These are phyloP conservation scores for Vaccinium darrowii DNA, from an alignment of 148 eudicot species.

Conservation along the genomic window DNA sequence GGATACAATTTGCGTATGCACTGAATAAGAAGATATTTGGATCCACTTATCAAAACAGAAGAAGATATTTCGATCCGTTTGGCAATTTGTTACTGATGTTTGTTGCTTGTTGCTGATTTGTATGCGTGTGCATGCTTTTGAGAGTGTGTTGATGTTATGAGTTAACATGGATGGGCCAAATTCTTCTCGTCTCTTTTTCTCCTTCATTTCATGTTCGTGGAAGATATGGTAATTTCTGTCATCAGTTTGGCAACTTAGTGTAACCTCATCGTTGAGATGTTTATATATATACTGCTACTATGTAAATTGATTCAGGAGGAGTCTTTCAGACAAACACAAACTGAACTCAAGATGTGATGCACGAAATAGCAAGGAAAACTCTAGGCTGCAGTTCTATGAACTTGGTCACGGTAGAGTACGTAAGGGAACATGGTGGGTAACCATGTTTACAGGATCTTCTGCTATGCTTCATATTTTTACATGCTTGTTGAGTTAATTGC, in stretches of 20 bases:
- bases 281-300: background rate
- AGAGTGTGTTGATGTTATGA: background rate
- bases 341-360: background rate
- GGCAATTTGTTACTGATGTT: background rate
- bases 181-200: background rate
- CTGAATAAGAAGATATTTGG: conserved; percentile 9
- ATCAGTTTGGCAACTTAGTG: background rate
- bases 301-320: background rate
- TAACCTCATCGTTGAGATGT: background rate
- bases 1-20: background rate
- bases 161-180: background rate
- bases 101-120: background rate
- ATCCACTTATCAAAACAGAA: background rate
- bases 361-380: background rate
- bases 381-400: background rate
- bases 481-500: background rate
- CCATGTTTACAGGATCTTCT: background rate
- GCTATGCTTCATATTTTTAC: background rate
- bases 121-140: background rate
- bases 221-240: background rate
- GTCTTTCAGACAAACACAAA: background rate
- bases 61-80: background rate
- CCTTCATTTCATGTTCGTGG: background rate
- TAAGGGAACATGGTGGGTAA: background rate
- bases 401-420: background rate